Percentiles rank a stretch among this genome's conserved stretches.
Conservation (phyloP, 1,284 basidiomycete genomes). For the Veloporphyrellus conicus region DNA sequence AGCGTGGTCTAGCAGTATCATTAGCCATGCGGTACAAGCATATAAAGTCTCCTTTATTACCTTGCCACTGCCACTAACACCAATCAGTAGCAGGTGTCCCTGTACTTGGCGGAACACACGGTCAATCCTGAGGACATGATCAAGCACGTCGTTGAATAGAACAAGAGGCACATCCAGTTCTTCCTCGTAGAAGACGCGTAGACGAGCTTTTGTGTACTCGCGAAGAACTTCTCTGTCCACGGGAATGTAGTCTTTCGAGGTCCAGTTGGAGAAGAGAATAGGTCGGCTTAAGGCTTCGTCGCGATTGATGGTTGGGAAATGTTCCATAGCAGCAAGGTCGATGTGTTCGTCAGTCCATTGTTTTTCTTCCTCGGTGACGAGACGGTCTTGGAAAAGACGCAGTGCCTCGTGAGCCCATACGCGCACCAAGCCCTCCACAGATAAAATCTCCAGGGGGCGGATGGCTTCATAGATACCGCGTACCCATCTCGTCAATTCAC, state of each 20-base stretch:
- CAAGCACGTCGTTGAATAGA: constrained; percentile 96
- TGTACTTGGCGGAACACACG: constrained; percentile 99
- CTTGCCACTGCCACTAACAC: constrained; percentile 97
- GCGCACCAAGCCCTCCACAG: constrained; percentile 91
- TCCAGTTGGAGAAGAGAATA: constrained; percentile 99
- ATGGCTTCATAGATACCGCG: constrained; percentile 98
- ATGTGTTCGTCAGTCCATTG: constrained; percentile 94
- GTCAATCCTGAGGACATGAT: constrained; percentile 96
- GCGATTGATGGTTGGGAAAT: constrained; percentile 90
- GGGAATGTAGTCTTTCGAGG: constrained; percentile 93
- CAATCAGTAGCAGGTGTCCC: constrained; percentile 93
- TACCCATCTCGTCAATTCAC: constrained; percentile 97
- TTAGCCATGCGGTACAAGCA: constrained; percentile 12
- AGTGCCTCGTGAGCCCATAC: constrained; percentile 99
- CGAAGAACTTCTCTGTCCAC: constrained; percentile 91
- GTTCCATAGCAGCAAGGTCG: constrained; percentile 75
- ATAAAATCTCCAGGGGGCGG: constrained; percentile 83
- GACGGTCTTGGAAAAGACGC: constrained; percentile 95
- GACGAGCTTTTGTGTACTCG: constrained; percentile 94
- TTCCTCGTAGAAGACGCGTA: constrained; percentile 95
- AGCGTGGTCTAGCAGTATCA: constrained; percentile 73
- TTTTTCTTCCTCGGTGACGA: constrained; percentile 89
- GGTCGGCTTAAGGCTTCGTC: constrained; percentile 83
- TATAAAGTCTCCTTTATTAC: constrained; percentile 41
- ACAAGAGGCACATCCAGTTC: constrained; percentile 98